Base-by-base conservation (phyloP, 345 rosid genomes). In the Euphorbia lathyris region DNA sequence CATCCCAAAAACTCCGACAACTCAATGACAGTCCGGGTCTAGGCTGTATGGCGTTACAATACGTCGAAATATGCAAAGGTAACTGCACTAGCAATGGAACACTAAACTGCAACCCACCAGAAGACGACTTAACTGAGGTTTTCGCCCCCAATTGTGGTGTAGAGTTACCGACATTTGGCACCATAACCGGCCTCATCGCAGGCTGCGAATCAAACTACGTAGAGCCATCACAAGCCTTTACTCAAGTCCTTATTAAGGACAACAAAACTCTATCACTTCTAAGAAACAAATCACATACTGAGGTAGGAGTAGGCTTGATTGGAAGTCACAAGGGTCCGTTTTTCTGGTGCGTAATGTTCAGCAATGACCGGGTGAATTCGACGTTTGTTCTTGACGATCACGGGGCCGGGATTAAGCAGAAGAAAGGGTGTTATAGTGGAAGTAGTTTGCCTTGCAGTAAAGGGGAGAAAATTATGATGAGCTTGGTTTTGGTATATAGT, bases 31-130 rank as follows among this genome's bases (percentile, higher is more conserved):
- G 86, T 70, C 98, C 96, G 0, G 96, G 98, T 12, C 89, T 92
- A 16, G 98, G 91, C 63, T 92, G 98, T 82, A 87, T 90, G 84
- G 96, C 98, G 38, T 82, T 88, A 72, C 96, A 88, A 76, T 92
- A 87, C 76, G 86, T 74, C 27, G 86, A 84, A 71, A 53, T 71
- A 42, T 92, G 98, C 89, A 82, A 90, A 76, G 89, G 83, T 36
- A 82, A 85, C 82, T 88, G 95, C 90, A 81, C 77, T n/a, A 65
- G 58, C 55, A 78, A 82, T 80, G 77, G 79, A 16, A 78, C 83
- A 71, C 78, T 77, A 9, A 84, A 73, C 80, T 90, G 95, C 78
- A 78, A 82, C 30, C 95, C 86, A 53, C 79, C 90, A 9, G 92
- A 86, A 68, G 90, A 78, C 55, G 91, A 90, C 79, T 90, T 88